Evolutionary conservation across 2,329 filamentous ascomycete genomes (phyloP).

Genomic region (Xylariaceae sp.): DNA sequence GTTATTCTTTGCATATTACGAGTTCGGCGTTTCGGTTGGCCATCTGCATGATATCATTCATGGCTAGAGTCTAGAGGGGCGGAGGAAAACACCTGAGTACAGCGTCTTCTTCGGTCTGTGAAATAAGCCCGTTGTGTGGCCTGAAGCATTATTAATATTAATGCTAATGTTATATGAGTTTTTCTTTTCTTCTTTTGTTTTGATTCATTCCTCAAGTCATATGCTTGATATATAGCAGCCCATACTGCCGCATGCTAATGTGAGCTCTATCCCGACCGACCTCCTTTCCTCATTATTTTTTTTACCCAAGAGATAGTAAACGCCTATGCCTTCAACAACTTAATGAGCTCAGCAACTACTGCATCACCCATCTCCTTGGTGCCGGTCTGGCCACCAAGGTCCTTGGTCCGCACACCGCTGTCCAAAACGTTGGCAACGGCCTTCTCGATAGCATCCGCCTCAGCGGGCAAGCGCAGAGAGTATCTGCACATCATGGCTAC

Average conservation of each 20-base stretch:
- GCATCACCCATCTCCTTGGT: slow-evolving; percentile 78
- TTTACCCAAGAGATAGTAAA: neutral
- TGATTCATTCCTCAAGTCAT: neutral
- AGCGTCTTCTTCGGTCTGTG: too few species aligned
- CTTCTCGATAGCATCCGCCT: slow-evolving; percentile 74
- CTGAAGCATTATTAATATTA: neutral
- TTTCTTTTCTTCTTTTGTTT: neutral
- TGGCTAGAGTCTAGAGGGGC: too few species aligned
- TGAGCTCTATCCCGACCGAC: too few species aligned
- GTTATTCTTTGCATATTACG: neutral
- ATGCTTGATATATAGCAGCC: neutral
- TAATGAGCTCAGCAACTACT: slow-evolving; percentile 66
- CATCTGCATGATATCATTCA: slow-evolving; percentile 1
- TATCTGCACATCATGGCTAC: slow-evolving; percentile 96
- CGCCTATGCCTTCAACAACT: slow-evolving; percentile 50
- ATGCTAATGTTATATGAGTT: neutral
- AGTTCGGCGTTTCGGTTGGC: slow-evolving; percentile 4
- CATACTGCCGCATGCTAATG: too few species aligned
- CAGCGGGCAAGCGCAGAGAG: slow-evolving; percentile 71
- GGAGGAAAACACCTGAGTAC: too few species aligned
- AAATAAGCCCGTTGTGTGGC: neutral
- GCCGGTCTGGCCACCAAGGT: slow-evolving; percentile 71
- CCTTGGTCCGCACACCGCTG: slow-evolving; percentile 69
- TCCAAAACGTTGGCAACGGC: slow-evolving; percentile 79
- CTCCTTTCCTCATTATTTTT: neutral